Conservation (phyloP, 257 asterid species). For the Haberlea rhodopensis region DNA sequence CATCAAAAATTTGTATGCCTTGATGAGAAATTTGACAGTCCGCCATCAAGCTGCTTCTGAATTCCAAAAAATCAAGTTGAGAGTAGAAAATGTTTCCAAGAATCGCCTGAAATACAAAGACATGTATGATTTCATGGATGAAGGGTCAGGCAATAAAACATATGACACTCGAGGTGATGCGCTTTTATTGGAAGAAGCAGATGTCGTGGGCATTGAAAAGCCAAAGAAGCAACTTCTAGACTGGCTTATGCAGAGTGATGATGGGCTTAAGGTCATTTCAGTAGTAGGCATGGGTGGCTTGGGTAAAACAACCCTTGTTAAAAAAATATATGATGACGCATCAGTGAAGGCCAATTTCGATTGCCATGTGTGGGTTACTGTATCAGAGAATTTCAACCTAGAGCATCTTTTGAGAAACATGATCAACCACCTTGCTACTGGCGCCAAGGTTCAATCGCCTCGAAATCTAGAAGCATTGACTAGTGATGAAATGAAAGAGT, state of each 20-base stretch:
- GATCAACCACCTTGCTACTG: constrained; percentile 13
- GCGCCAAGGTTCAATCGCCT: constrained; percentile 16
- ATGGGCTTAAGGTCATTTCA: constrained; percentile 21
- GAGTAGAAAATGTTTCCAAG: constrained; percentile 24
- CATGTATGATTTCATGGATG: neutral
- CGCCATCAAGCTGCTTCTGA: constrained; percentile 28
- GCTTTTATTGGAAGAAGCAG: constrained; percentile 28
- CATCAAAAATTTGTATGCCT: constrained; percentile 5
- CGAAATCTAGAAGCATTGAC: constrained; percentile 15
- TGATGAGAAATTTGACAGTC: constrained; percentile 17
- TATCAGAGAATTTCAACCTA: constrained; percentile 22
- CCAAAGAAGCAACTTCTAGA: constrained; percentile 28
- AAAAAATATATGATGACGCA: constrained; percentile 27
- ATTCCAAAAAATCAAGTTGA: constrained; percentile 21
- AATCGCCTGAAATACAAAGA: constrained; percentile 23
- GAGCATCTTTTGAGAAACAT: constrained; percentile 16
- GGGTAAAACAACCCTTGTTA: constrained; percentile 35
- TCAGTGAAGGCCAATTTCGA: constrained; percentile 14
- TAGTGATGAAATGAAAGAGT: constrained; percentile 13
- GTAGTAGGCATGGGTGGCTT: constrained; percentile 32
- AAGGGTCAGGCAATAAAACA: neutral
- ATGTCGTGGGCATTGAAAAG: constrained; percentile 37
- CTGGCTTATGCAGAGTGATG: constrained; percentile 5
- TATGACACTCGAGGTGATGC: constrained; percentile 33
- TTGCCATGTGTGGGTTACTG: constrained; percentile 28